Evolutionary conservation across 805 yeast species (phyloP).

Genomic region (Tetrapisispora namnaoensis): DNA sequence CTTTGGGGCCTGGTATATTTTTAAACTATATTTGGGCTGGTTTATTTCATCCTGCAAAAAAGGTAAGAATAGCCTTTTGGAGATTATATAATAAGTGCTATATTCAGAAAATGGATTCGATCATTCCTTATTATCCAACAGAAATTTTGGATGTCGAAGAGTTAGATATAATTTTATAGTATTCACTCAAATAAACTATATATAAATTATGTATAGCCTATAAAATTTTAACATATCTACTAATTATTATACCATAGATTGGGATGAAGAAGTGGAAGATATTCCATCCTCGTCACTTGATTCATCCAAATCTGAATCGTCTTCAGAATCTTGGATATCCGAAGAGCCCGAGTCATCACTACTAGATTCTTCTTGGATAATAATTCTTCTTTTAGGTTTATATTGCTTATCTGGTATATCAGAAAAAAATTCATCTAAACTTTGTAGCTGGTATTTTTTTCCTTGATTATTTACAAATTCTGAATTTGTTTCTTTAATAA

Average conservation of each 20-base stretch:
- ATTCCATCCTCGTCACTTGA: background rate
- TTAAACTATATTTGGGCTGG: constrained; percentile 81
- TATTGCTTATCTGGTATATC: constrained; percentile 28
- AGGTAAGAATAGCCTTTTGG: constrained; percentile 83
- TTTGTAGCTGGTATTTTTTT: constrained; percentile 52
- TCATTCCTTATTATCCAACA: constrained; percentile 76
- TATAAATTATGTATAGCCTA: background rate
- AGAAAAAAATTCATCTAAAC: constrained; percentile 79
- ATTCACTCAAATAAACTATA: background rate
- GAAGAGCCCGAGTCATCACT: constrained; percentile 24
- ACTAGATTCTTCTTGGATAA: constrained; percentile 26
- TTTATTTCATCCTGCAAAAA: constrained; percentile 84
- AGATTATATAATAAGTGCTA: constrained; percentile 67
- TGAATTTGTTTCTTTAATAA: background rate
- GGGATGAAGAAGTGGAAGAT: background rate
- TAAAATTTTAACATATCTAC: background rate
- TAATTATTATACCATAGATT: background rate
- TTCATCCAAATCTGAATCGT: background rate
- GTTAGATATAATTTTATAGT: constrained; percentile 33
- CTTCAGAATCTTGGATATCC: background rate
- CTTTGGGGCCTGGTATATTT: constrained; percentile 67
- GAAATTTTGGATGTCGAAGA: constrained; percentile 39
- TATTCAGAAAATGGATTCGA: constrained; percentile 58
- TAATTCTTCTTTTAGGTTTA: constrained; percentile 10
- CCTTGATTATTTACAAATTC: constrained; percentile 17